Evolutionary conservation across 1,284 basidiomycete genomes (phyloP).

Genomic region (Agroathelia rolfsii): DNA sequence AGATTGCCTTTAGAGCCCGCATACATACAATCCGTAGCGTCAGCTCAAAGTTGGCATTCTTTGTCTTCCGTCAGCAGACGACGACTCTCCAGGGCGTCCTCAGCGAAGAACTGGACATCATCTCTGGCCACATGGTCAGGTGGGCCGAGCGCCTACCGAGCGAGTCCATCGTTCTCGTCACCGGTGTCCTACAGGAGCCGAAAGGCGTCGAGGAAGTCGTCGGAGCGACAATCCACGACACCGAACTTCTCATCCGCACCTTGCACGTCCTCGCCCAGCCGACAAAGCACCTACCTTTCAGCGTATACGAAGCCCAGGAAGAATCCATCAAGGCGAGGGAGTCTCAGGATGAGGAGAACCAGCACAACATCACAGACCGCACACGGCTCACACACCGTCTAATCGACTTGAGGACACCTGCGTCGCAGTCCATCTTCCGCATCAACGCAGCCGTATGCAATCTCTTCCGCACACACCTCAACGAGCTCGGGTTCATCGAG

Average conservation of each 20-base stretch:
- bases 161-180: slow-evolving; percentile 57
- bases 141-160: slow-evolving; percentile 45
- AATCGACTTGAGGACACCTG: neutral
- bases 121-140: slow-evolving; percentile 65
- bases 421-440: slow-evolving; percentile 30
- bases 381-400: neutral
- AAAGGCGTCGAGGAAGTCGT: slow-evolving; percentile 37
- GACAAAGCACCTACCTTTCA: neutral
- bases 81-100: slow-evolving; percentile 58
- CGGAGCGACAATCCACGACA: slow-evolving; percentile 41
- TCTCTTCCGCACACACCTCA: slow-evolving; percentile 55
- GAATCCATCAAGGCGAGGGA: neutral
- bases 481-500: slow-evolving; percentile 46
- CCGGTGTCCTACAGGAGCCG: slow-evolving; percentile 33
- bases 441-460: slow-evolving; percentile 53
- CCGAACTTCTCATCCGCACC: slow-evolving; percentile 29
- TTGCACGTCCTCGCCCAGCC: slow-evolving; percentile 1
- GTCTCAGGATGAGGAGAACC: neutral
- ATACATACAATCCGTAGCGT: slow-evolving; percentile 17
- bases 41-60: slow-evolving; percentile 52
- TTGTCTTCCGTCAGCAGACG: slow-evolving; percentile 50
- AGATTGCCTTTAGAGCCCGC: neutral
- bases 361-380: slow-evolving; percentile 1
- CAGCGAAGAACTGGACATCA: slow-evolving; percentile 37
- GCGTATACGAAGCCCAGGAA: neutral